Evolutionary conservation across 768 basidiomycete species (phyloP).

Genomic region (Boletus tylopilopsis): DNA sequence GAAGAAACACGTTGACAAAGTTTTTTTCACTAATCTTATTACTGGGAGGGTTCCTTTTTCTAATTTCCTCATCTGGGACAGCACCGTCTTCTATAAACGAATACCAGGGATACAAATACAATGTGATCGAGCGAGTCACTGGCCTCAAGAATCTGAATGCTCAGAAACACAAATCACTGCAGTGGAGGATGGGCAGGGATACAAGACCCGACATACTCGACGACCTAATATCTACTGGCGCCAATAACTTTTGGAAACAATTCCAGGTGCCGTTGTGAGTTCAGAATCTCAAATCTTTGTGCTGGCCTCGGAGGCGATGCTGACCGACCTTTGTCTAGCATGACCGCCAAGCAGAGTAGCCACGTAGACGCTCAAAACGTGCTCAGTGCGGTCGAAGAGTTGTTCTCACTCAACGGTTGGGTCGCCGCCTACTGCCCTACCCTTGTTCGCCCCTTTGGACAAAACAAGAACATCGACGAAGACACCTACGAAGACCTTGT

Average conservation of each 20-base stretch:
- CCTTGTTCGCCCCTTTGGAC: slow-evolving; percentile 89
- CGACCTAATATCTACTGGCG: slow-evolving; percentile 70
- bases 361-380: slow-evolving; percentile 91
- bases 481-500: slow-evolving; percentile 89
- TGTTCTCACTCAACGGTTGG: slow-evolving; percentile 97
- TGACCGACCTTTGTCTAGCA: slow-evolving; percentile 44
- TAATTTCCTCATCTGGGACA: slow-evolving; percentile 17
- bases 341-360: slow-evolving; percentile 75
- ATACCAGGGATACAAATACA: slow-evolving; percentile 56
- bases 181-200: slow-evolving; percentile 85
- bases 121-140: slow-evolving; percentile 63
- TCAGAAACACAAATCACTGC: slow-evolving; percentile 83
- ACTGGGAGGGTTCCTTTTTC: slow-evolving; percentile 17
- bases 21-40: slow-evolving; percentile 20
- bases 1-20: slow-evolving; percentile 27
- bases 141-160: slow-evolving; percentile 76
- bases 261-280: slow-evolving; percentile 90
- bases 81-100: slow-evolving; percentile 29
- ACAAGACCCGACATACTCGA: slow-evolving; percentile 78
- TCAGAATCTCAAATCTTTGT: neutral
- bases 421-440: slow-evolving; percentile 95
- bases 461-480: slow-evolving; percentile 68
- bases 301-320: neutral
- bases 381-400: slow-evolving; percentile 83
- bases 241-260: slow-evolving; percentile 85